phyloP scores from a whole-genome alignment of 2,329 filamentous ascomycete species.

The Xylaria sp. region DNA sequence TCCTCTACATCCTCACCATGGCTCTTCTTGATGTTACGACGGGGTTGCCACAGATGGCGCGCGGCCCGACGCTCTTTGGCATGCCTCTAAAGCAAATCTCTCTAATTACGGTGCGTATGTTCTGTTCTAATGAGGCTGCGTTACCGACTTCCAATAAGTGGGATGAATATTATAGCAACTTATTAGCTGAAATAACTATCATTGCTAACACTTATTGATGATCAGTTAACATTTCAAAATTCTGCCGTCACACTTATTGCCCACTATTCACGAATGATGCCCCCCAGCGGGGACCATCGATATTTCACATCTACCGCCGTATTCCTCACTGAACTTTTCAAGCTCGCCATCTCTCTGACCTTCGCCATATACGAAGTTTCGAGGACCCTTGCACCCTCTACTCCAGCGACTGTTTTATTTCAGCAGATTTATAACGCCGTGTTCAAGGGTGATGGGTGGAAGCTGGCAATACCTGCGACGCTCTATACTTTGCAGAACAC shows the following conservation, averaged over 20 bases:
- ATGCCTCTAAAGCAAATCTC: slow-evolving; percentile 76
- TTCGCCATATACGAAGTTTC: slow-evolving; percentile 91
- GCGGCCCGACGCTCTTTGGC: slow-evolving; percentile 62
- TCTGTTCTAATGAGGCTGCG: not conserved
- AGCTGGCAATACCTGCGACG: slow-evolving; percentile 86
- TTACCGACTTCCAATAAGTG: not conserved
- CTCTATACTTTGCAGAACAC: slow-evolving; percentile 93
- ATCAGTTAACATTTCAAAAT: slow-evolving; percentile 81
- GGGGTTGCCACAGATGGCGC: slow-evolving; percentile 50
- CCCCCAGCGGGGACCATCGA: slow-evolving; percentile 80
- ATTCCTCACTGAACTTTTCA: slow-evolving; percentile 91
- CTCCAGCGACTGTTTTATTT: slow-evolving; percentile 82
- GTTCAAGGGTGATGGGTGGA: slow-evolving; percentile 93
- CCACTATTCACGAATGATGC: slow-evolving; percentile 96
- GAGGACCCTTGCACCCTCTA: slow-evolving; percentile 77
- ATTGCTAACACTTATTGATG: slow-evolving; percentile 33
- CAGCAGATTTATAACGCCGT: slow-evolving; percentile 81
- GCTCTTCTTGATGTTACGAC: slow-evolving; percentile 54
- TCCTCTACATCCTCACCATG: slow-evolving; percentile 50
- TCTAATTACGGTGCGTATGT: slow-evolving; percentile 66
- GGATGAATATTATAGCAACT: not conserved
- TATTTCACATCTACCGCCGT: slow-evolving; percentile 96
- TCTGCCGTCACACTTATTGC: slow-evolving; percentile 83
- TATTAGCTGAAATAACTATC: not conserved
- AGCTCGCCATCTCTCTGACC: slow-evolving; percentile 85